Base-by-base conservation (phyloP, 2,329 filamentous ascomycete genomes). In the Colletotrichum sp. region DNA sequence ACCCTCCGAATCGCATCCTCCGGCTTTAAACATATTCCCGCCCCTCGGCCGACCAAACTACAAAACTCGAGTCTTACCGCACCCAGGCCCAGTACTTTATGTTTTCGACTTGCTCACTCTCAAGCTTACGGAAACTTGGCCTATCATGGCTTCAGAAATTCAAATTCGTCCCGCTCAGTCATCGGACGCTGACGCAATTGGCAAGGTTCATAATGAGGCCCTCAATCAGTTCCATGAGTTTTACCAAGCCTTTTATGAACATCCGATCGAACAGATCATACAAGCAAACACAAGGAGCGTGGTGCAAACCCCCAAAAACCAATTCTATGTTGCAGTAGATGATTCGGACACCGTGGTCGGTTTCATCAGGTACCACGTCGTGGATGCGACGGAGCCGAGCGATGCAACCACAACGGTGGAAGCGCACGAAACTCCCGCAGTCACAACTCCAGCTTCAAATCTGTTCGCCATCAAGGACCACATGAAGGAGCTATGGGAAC, bases 401-500 rank as follows among this genome's bases (percentile, higher is more conserved):
- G 24, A n/a, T 18, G 36, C 63, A n/a, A 65, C 39, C 24, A 15
- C 68, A 2, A 24, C 71, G 34, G 24, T 9, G 59, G 24, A 69
- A 5, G 24, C 32, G 36, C 71, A 24, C 26, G n/a, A 62, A 16
- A 28, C 24, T n/a, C n/a, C 52, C 13, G 34, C 73, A n/a, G 34
- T 21, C 5, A 30, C 44, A 44, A 10, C 39, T 21, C 44, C 26
- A 16, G 39, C 60, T 13, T 68, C 76, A 21, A 76, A 77, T 24
- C 67, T 78, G 2, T 77, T 77, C 63, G 72, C 67, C 15, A 59
- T 60, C 8, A 79, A 79, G 60, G 65, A 75, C 26, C 76, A 76
- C 21, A 36, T 79, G 68, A 76, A 79, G 72, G 71, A 44, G n/a
- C 57, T 81, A 55, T 80, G 80, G 79, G 73, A 77, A 57, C 73